Evolutionary conservation across 2,329 filamentous ascomycete genomes (phyloP), one percentile per base, ranked within the genome.

Genomic region (Cladosporium sp.): DNA sequence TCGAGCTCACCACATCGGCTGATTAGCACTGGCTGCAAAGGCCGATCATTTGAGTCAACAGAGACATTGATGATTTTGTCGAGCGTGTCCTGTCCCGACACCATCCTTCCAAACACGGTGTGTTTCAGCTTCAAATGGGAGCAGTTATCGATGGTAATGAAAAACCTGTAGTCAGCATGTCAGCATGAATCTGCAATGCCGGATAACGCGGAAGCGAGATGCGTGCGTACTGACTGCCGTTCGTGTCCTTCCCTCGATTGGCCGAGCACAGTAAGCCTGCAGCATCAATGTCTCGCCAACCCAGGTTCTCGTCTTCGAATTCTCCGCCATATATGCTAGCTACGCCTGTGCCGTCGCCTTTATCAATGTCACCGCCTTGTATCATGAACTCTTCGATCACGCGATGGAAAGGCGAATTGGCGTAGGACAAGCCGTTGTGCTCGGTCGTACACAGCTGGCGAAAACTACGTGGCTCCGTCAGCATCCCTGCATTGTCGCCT

Each of bases 361-460:
- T 69, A 3, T 69, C 73, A 30, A 76, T 75, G 59, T 77, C 75
- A 17, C 75, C 75, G 45, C 74, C 75, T 65, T 77, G 75, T 3
- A 76, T 66, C 74, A 77, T 77, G 65, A 77, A 77, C 40, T 75
- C 73, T 61, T 76, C 73, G 57, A 77, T 76, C 49, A 77, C 67
- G 11, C 75, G 68, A 61, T 76, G 74, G 63, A 76, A 74, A 17
- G 73, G 72, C 5, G 68, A 66, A 47, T 67, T 63, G 40, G 71
- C 72, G 65, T 76, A 77, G 20, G 68, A 71, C 49, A 76, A 62
- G n/a, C 65, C 66, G 42, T 70, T 60, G 61, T 74, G 66, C 51
- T 74, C 69, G 60, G 71, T 73, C 25, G 73, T 75, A 64, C 76
- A 78, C 55, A 79, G 66, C 49, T 75, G 70, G 12, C 75, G 74